Evolutionary conservation across 805 yeast species (phyloP).

Genomic region (Saccharomycopsis selenospora): DNA sequence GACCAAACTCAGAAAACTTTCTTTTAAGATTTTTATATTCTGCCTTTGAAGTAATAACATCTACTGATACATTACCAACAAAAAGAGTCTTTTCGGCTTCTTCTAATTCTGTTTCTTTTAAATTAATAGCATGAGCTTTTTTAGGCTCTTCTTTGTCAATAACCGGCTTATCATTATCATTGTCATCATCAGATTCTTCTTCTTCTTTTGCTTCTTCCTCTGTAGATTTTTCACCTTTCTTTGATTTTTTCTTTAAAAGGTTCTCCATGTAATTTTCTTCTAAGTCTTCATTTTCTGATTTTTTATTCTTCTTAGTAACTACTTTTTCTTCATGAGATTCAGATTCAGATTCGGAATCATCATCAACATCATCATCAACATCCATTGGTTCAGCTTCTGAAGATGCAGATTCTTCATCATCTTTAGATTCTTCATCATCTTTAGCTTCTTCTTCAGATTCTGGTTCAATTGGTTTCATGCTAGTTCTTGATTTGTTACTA

Average conservation of each 20-base stretch:
- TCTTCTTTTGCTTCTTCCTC: slow-evolving; percentile 4
- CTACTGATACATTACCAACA: slow-evolving; percentile 73
- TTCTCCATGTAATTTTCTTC: slow-evolving; percentile 13
- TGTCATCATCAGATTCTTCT: slow-evolving; percentile 4
- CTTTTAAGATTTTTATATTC: slow-evolving; percentile 57
- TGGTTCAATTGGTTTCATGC: background rate
- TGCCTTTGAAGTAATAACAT: slow-evolving; percentile 57
- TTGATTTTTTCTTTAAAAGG: slow-evolving; percentile 13
- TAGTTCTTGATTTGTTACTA: background rate
- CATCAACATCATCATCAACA: slow-evolving; percentile 19
- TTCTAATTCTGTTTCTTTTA: slow-evolving; percentile 44
- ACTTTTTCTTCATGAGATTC: slow-evolving; percentile 15
- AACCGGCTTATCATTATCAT: background rate
- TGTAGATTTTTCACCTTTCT: background rate
- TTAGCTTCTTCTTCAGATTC: slow-evolving; percentile 10
- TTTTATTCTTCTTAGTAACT: slow-evolving; percentile 6
- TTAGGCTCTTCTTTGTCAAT: background rate
- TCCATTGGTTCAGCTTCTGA: slow-evolving; percentile 9
- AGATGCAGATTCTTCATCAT: slow-evolving; percentile 2
- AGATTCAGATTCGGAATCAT: slow-evolving; percentile 20
- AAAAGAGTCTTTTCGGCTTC: slow-evolving; percentile 82
- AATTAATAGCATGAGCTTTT: slow-evolving; percentile 10
- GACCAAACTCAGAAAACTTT: slow-evolving; percentile 40
- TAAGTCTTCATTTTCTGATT: slow-evolving; percentile 2
- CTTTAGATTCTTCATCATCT: slow-evolving; percentile 1